phyloP scores from a whole-genome alignment of 352 stramenopile genomes.

The Phytophthora idaei region DNA sequence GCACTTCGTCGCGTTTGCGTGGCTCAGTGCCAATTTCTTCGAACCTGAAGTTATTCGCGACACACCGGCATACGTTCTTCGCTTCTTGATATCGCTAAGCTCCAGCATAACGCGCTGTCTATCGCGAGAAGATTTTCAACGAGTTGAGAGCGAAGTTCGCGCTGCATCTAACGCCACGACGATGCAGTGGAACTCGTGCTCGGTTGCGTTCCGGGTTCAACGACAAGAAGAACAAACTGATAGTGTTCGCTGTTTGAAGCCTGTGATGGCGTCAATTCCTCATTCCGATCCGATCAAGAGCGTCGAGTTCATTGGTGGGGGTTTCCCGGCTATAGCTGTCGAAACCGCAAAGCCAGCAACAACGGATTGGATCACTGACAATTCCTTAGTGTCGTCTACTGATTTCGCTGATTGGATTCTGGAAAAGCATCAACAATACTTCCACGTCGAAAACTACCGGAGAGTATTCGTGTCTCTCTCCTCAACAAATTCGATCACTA shows the following conservation, averaged over 20 bases:
- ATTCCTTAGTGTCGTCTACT: background rate
- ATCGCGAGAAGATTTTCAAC: slow-evolving; percentile 18
- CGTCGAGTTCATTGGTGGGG: slow-evolving; percentile 17
- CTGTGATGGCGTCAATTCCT: slow-evolving; percentile 4
- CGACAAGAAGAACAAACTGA: slow-evolving; percentile 52
- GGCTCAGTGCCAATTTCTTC: slow-evolving; percentile 48
- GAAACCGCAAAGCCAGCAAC: slow-evolving; percentile 18
- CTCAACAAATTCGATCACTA: background rate
- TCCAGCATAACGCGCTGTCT: slow-evolving; percentile 34
- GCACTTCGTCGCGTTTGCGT: slow-evolving; percentile 59
- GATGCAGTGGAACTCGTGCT: slow-evolving; percentile 28
- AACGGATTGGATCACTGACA: slow-evolving; percentile 11
- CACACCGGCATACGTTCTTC: slow-evolving; percentile 62
- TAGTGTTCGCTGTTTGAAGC: slow-evolving; percentile 6
- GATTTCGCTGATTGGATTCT: slow-evolving; percentile 23
- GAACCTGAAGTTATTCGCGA: slow-evolving; percentile 42
- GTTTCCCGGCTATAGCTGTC: slow-evolving; percentile 19
- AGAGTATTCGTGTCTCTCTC: background rate
- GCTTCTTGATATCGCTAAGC: slow-evolving; percentile 41
- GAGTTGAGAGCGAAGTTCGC: slow-evolving; percentile 20
- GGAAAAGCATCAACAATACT: background rate
- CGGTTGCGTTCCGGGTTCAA: slow-evolving; percentile 44
- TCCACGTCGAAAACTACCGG: background rate
- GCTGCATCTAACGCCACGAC: background rate
- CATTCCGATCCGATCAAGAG: background rate